Evolutionary conservation across 2,329 filamentous ascomycete genomes (phyloP).

Genomic region (Ophiostoma tasmaniense): DNA sequence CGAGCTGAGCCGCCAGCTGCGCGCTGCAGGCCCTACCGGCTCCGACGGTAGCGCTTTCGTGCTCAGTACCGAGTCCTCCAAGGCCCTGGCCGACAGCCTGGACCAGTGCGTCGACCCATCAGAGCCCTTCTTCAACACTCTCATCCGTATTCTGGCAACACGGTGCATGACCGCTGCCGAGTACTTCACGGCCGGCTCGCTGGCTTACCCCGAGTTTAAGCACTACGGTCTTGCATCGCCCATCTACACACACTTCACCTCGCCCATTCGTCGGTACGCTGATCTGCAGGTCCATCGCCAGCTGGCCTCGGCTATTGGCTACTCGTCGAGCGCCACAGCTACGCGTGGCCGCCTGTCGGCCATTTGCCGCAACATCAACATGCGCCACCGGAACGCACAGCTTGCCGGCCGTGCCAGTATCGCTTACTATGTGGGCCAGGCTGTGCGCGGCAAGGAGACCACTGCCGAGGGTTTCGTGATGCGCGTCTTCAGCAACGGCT

Average conservation of each 20-base stretch:
- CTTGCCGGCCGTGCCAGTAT: constrained; percentile 89
- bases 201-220: constrained; percentile 86
- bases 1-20: constrained; percentile 82
- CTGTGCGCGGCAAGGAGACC: constrained; percentile 66
- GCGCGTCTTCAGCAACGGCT: constrained; percentile 94
- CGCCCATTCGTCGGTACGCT: constrained; percentile 94
- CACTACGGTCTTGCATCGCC: constrained; percentile 94
- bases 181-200: constrained; percentile 92
- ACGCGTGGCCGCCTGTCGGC: constrained; percentile 79
- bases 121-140: constrained; percentile 96
- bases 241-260: constrained; percentile 98
- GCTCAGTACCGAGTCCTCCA: constrained; percentile 75
- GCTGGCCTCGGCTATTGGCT: constrained; percentile 88
- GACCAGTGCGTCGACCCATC: constrained; percentile 70
- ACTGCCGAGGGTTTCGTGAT: constrained; percentile 81
- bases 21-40: constrained; percentile 37
- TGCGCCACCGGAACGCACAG: constrained; percentile 93
- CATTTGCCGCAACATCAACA: constrained; percentile 97
- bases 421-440: constrained; percentile 96
- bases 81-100: constrained; percentile 86
- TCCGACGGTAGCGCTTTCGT: constrained; percentile 47
- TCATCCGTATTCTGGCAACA: constrained; percentile 93
- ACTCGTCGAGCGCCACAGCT: constrained; percentile 77
- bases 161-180: constrained; percentile 99
- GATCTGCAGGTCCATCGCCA: constrained; percentile 73